Conservation (phyloP, 306 rosid genomes). For the Quercus cerris region DNA sequence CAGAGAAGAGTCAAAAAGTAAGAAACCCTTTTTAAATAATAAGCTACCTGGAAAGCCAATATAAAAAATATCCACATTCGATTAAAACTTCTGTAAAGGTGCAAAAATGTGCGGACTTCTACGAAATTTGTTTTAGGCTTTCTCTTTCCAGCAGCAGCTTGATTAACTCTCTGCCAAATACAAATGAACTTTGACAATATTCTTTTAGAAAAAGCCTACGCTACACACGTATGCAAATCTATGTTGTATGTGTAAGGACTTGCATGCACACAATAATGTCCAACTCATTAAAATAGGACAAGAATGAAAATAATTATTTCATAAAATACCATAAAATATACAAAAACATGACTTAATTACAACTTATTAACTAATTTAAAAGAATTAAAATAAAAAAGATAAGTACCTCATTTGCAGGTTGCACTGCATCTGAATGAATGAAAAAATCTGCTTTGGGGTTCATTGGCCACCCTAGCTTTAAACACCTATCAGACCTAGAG, state of each 20-base stretch:
- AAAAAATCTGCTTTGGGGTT: slow-evolving; percentile 63
- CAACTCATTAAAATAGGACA: background rate
- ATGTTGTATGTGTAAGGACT: background rate
- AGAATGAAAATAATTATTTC: background rate
- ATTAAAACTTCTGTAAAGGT: slow-evolving; percentile 93
- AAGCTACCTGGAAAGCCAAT: slow-evolving; percentile 87
- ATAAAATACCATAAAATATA: background rate
- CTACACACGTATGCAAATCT: background rate
- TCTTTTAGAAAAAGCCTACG: background rate
- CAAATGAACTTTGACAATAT: slow-evolving; percentile 21
- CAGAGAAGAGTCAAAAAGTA: slow-evolving; percentile 5
- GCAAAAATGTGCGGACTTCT: slow-evolving; percentile 91
- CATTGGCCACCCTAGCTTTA: slow-evolving; percentile 85
- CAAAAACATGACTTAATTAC: background rate
- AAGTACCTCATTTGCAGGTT: slow-evolving; percentile 45
- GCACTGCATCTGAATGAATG: slow-evolving; percentile 60
- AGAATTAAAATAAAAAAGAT: background rate
- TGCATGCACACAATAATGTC: background rate
- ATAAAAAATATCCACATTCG: slow-evolving; percentile 98
- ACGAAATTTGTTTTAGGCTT: slow-evolving; percentile 95
- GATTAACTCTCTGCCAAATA: slow-evolving; percentile 55
- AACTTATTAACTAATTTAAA: background rate
- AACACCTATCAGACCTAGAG: slow-evolving; percentile 79
- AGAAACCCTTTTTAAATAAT: slow-evolving; percentile 10
- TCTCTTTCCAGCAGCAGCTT: slow-evolving; percentile 52